Base-by-base conservation (phyloP, 192 early-diverging fungal genomes). In the Coemansia sp. region DNA sequence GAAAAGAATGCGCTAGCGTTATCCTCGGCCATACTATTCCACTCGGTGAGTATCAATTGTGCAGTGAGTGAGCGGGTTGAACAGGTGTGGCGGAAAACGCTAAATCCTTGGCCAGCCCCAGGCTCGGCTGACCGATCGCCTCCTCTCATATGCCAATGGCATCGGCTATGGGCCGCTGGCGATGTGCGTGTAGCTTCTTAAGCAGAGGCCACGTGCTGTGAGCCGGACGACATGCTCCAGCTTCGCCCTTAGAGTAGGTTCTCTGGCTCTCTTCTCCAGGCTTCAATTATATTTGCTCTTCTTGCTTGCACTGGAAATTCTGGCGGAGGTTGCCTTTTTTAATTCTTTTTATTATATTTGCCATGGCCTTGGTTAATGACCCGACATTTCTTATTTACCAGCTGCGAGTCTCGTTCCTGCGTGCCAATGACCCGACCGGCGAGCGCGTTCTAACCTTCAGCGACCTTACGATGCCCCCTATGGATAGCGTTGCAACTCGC, bases 351-450 rank as follows among this genome's bases (percentile, higher is more conserved):
- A 42, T 58, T 34, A n/a, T 27, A 17, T 9, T 14, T 29, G 53
- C 46, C 63, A 89, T 89, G 87, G 82, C 87, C 29, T 65, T 89
- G 29, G 65, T 85, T 17, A 82, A 81, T 33, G 87, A 89, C 77
- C 80, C 86, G 17, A 70, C 80, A 5, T 91, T 83, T 67, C 70
- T 91, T 19, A 81, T 91, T 51, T 86, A 91, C 61, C 81, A 83
- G 59, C 80, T 88, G 38, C 83, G 88, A n/a, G 77, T 90, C 9
- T 81, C 85, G 50, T 87, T 87, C 61, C 62, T 90, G 36, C 81
- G 83, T 15, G 68, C 87, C 11, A 86, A 87, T 60, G 89, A 90
- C 63, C 80, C 84, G 9, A 74, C 77, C 4, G 86, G 81, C 3
- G 84, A 84, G 53, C 86, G 86, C n/a, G 73, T 90, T 36, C 80